Conservation (phyloP, 345 rosid genomes). For the Hibiscus trionum region DNA sequence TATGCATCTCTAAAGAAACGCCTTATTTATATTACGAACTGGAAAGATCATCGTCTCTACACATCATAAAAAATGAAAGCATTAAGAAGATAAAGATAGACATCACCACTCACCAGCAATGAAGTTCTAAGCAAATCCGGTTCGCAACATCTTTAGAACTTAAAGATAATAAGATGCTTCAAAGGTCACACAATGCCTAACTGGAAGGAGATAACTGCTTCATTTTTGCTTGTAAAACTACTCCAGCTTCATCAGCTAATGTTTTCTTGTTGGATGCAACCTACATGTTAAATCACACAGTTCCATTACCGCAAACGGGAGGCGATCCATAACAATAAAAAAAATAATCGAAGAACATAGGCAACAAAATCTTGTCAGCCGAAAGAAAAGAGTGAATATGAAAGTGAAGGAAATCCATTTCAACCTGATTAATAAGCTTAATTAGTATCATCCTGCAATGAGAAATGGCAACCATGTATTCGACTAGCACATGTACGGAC, state of each 20-base stretch:
- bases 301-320: background rate
- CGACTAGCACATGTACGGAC: background rate
- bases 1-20: background rate
- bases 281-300: conserved; percentile 33
- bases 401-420: background rate
- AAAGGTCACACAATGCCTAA: background rate
- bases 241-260: conserved; percentile 77
- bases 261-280: conserved; percentile 86
- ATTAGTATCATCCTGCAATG: background rate
- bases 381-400: background rate
- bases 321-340: background rate
- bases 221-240: conserved; percentile 59
- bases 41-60: background rate
- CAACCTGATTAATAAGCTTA: background rate
- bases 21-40: background rate
- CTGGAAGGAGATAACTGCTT: conserved; percentile 48
- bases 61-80: background rate
- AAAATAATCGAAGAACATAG: background rate
- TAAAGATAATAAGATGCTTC: background rate
- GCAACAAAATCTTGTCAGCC: background rate
- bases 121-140: background rate
- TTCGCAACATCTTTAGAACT: background rate
- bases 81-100: background rate
- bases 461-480: background rate
- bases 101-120: background rate